Conservation (phyloP, 1,284 basidiomycete species). For the Tilletia indica region DNA sequence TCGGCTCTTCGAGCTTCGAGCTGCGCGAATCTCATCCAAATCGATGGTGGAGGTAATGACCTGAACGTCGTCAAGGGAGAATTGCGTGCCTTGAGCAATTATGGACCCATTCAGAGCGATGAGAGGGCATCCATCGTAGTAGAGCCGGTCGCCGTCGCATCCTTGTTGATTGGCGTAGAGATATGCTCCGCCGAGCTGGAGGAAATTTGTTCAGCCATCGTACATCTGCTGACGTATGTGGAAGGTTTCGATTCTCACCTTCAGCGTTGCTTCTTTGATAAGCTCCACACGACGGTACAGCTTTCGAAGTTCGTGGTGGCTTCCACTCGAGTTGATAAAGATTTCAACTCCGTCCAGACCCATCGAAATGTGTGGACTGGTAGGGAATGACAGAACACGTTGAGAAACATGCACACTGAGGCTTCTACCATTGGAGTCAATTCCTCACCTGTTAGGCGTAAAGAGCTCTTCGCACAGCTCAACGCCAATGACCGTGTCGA, state of each 20-base stretch:
- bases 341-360: conserved; percentile 97
- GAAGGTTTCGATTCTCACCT: conserved; percentile 61
- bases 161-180: conserved; percentile 98
- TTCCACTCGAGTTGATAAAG: conserved; percentile 94
- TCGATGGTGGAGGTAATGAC: conserved; percentile 93
- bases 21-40: conserved; percentile 86
- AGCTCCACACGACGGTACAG: conserved; percentile 85
- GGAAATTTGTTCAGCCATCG: background rate
- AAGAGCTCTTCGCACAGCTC: conserved; percentile 97
- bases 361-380: conserved; percentile 90
- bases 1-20: conserved; percentile 72
- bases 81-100: conserved; percentile 92
- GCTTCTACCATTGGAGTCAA: background rate
- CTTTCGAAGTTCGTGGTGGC: conserved; percentile 95
- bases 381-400: background rate
- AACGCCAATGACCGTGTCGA: conserved; percentile 93
- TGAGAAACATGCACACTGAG: conserved; percentile 24
- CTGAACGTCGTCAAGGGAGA: conserved; percentile 91
- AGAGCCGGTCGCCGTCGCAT: conserved; percentile 93
- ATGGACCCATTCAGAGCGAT: conserved; percentile 91
- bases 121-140: conserved; percentile 95
- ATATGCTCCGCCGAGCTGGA: conserved; percentile 88
- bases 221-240: no score
- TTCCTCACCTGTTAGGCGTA: conserved; percentile 77
- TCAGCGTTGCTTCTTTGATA: conserved; percentile 93